Conservation (phyloP, 2,329 filamentous ascomycete genomes). For the Juglanconis juglandina region DNA sequence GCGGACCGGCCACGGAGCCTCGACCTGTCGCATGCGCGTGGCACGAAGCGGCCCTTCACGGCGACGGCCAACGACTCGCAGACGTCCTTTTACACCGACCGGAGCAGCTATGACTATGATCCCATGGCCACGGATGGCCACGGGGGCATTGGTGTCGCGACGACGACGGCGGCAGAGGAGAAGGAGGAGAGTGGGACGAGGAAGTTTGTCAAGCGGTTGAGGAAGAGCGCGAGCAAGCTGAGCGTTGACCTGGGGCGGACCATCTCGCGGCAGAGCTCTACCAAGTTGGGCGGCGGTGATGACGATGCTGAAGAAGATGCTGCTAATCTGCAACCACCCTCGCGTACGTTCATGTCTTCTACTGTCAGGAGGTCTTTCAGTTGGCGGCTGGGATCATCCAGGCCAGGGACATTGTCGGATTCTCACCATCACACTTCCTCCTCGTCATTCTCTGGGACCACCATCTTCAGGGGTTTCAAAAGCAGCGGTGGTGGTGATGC, state of each 20-base stretch:
- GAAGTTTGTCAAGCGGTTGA: conserved; percentile 50
- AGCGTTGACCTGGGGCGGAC: conserved; percentile 37
- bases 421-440: neutral
- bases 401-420: neutral
- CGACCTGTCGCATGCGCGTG: conserved; percentile 28
- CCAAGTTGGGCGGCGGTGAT: neutral
- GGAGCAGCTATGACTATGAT: conserved; percentile 43
- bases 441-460: neutral
- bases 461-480: neutral
- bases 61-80: conserved; percentile 6
- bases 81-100: conserved; percentile 4
- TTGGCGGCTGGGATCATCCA: conserved; percentile 4
- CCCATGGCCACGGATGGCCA: conserved; percentile 30
- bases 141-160: conserved; percentile 17
- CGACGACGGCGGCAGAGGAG: conserved; percentile 26
- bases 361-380: conserved; percentile 12
- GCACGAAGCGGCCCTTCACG: conserved; percentile 25
- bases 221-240: conserved; percentile 45
- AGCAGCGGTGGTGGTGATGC: neutral
- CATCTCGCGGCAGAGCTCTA: neutral
- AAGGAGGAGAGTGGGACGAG: conserved; percentile 24
- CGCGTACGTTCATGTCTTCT: conserved; percentile 12
- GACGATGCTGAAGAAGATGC: conserved; percentile 10
- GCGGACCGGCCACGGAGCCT: conserved; percentile 8
- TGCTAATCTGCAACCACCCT: neutral